Conservation (phyloP, 495 filamentous ascomycete species). For the Achaetomiella virescens region DNA sequence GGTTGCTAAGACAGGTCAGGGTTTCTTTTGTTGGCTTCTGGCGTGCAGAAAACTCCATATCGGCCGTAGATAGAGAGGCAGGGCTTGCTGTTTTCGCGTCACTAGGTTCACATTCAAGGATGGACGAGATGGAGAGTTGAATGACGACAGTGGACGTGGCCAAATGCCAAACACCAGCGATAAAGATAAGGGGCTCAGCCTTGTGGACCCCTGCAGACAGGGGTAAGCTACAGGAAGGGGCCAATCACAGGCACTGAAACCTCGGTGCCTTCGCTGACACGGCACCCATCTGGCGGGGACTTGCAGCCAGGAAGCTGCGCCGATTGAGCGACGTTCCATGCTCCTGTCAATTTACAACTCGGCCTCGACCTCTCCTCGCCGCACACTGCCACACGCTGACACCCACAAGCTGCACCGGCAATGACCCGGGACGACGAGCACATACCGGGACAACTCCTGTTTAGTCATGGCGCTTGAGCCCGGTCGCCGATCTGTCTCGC, state of each 20-base stretch:
- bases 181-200: conserved; percentile 15
- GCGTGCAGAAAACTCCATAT: not conserved
- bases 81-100: too few relatives aligned
- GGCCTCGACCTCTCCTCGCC: not conserved
- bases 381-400: not conserved
- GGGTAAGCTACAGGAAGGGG: not conserved
- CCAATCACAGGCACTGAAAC: conserved; percentile 10
- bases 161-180: not conserved
- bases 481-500: conserved; percentile 62
- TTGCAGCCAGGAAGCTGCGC: not conserved
- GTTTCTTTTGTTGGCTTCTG: not conserved
- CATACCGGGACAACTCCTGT: conserved; percentile 17
- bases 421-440: conserved; percentile 18
- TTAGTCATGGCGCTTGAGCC: conserved; percentile 65
- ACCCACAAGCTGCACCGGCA: conserved; percentile 12
- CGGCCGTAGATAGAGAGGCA: not conserved
- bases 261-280: not conserved
- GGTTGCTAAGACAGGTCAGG: not conserved
- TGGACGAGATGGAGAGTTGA: not conserved
- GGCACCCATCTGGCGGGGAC: conserved; percentile 1
- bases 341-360: not conserved
- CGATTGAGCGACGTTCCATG: conserved; percentile 2
- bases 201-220: conserved; percentile 6
- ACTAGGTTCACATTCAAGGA: too few relatives aligned
- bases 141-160: conserved; percentile 6